Evolutionary conservation across 495 filamentous ascomycete genomes (phyloP), one percentile per base, ranked within the genome.

Genomic region (Penicillium mononematosum): DNA sequence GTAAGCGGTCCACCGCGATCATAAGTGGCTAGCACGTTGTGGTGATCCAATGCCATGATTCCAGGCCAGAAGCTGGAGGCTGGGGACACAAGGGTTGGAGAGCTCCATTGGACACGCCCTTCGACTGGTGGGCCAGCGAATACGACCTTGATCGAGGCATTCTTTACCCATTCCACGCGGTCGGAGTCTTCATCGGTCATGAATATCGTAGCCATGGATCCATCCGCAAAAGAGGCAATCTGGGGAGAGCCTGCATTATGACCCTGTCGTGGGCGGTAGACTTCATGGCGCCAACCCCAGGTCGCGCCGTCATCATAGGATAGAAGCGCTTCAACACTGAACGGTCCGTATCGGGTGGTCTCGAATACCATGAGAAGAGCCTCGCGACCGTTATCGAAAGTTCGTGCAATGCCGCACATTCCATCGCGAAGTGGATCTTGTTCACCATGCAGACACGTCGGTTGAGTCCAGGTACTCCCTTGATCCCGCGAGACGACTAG

Each of bases 301-400:
- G 71, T 81, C 1, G 58, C 50, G 2, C 83, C 84, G 47, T 83
- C 80, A 50, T 87, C 83, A 48, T 82, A 79, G 1, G 81, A 84
- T 36, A 84, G 69, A 0, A 82, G 71, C 10, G 78, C 78, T 60
- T 85, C 80, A 32, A 86, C 56, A 45, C 74, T 78, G 58, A 85
- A 85, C 0, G 75, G 70, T 12, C 77, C 75, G 19, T 70, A 69
- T 9, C 77, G 60, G 1, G 72, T 78, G 5, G 81, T 84, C 68
- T 87, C 85, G 58, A 87, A 82, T 6, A 85, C 76, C 66, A 84
- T 79, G 17, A 86, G 74, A 2, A 83, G 72, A 8, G 74, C 78
- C 50, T 72, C 68, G 2, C 73, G 73, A 1, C 74, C 73, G 27
- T 75, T 75, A 43, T 78, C 75, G 19, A 56, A 50, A 0, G 69